Conservation (phyloP, 2,329 filamentous ascomycete genomes). For the Chrysoporthe deuterocubensis region DNA sequence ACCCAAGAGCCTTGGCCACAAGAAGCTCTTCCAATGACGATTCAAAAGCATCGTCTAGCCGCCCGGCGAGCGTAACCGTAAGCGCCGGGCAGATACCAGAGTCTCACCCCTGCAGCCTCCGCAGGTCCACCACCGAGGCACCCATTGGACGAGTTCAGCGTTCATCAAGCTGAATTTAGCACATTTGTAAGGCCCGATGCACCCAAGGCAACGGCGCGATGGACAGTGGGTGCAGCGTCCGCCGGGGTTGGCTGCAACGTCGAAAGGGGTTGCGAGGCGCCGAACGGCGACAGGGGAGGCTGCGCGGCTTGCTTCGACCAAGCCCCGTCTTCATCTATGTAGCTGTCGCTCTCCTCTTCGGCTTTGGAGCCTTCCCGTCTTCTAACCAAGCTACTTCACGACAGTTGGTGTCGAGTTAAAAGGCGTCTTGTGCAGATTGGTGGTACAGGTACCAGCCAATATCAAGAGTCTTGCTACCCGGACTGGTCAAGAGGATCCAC, state of each 20-base stretch:
- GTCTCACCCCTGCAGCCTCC: conserved; percentile 22
- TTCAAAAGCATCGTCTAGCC: conserved; percentile 9
- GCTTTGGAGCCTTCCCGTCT: background rate
- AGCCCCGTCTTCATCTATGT: background rate
- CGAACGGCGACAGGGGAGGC: conserved; percentile 4
- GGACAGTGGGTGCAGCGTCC: conserved; percentile 8
- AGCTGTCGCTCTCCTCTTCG: background rate
- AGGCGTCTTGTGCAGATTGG: background rate
- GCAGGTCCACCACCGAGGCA: conserved; percentile 1
- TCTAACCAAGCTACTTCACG: background rate
- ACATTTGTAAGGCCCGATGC: conserved; percentile 8
- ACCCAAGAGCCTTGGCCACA: conserved; percentile 6
- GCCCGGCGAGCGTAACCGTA: conserved; percentile 20
- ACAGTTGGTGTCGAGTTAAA: background rate
- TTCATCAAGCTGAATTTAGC: conserved; percentile 16
- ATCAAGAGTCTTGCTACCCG: background rate
- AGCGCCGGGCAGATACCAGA: conserved; percentile 11
- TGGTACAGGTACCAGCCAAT: conserved; percentile 2
- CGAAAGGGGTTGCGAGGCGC: conserved; percentile 7
- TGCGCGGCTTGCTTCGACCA: conserved; percentile 18
- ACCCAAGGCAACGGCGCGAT: conserved; percentile 4
- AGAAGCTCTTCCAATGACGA: conserved; percentile 9
- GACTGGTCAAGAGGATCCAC: conserved; percentile 7
- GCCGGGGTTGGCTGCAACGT: conserved; percentile 12
- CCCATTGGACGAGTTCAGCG: conserved; percentile 20